These are phyloP conservation scores for Rhododendron henanense DNA, from an alignment of 148 eudicot species.

Conservation along the genomic window DNA sequence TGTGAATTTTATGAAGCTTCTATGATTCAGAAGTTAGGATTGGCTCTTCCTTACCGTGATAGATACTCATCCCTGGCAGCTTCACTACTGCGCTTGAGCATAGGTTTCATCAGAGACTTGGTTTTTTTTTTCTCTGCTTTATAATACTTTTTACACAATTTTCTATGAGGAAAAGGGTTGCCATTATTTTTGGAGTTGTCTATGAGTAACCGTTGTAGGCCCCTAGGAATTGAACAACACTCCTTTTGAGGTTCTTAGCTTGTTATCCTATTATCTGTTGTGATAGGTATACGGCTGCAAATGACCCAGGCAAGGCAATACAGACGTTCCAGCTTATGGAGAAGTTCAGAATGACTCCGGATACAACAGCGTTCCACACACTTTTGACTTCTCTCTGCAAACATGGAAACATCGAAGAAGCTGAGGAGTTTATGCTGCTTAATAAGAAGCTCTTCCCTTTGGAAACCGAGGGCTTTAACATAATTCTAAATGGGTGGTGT, in stretches of 20 bases:
- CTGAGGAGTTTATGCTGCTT: conserved; percentile 74
- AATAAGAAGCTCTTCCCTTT: conserved; percentile 73
- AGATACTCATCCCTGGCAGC: background rate
- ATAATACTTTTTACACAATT: background rate
- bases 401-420: conserved; percentile 85
- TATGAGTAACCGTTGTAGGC: background rate
- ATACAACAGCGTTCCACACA: conserved; percentile 51
- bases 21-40: background rate
- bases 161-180: background rate
- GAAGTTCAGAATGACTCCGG: conserved; percentile 56
- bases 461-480: conserved; percentile 73
- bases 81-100: background rate
- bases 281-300: conserved; percentile 71
- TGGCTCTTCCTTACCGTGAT: background rate
- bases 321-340: conserved; percentile 75
- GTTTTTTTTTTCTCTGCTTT: background rate
- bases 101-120: background rate
- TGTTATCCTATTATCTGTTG: background rate
- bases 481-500: conserved; percentile 84
- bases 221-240: background rate
- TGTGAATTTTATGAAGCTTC: background rate
- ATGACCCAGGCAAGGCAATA: conserved; percentile 64
- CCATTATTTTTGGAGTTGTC: background rate
- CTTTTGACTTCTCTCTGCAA: conserved; percentile 60
- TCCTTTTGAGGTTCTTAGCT: background rate